Base-by-base conservation (phyloP, 108 stramenopile genomes). In the Nitzschia sp. region DNA sequence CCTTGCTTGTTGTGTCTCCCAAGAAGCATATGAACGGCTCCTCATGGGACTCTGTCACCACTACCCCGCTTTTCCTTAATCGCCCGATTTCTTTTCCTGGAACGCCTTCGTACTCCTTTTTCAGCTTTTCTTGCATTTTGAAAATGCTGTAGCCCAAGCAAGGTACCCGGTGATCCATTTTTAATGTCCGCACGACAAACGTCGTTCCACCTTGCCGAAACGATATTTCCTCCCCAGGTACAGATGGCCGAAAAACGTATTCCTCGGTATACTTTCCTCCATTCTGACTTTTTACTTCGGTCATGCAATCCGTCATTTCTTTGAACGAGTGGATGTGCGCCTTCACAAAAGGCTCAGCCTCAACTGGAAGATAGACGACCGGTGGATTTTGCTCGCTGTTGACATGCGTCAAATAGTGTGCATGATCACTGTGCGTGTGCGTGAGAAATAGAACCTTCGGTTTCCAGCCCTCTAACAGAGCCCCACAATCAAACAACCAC, bases 401-500 rank as follows among this genome's bases (percentile, higher is more conserved):
- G 33, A 75, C 23, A 13, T 57, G 66, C 6, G 70, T 33, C 21
- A 83, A 38, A 32, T 54, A 68, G 31, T 60, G 60, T 2, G 71
- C 70, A 45, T 83, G 82, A 64, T 83, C 82, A 34, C 67, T 59
- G 54, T 83, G 82, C 3, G 77, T 75, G 34, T 83, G 82, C 1
- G 82, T 72, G 36, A 83, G 31, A 53, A 78, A 83, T 8, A 83
- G 48, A 30, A 42, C 19, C 24, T 47, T 45, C 0, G 76, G 77
- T 42, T 56, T 66, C 77, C 73, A 69, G 23, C 53, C 48, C 33
- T 68, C 57, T 4, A 78, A 59, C 26, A 83, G 30, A 1, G 77
- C 82, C 18, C 82, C 82, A 56, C 77, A 78, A 59, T 83, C 82
- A 55, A 78, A 75, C 54, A 78, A 29, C 77, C 82, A 83, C 54